Evolutionary conservation across 2,329 filamentous ascomycete genomes (phyloP), one percentile per base, ranked within the genome.

Genomic region (Cercospora berteroae): DNA sequence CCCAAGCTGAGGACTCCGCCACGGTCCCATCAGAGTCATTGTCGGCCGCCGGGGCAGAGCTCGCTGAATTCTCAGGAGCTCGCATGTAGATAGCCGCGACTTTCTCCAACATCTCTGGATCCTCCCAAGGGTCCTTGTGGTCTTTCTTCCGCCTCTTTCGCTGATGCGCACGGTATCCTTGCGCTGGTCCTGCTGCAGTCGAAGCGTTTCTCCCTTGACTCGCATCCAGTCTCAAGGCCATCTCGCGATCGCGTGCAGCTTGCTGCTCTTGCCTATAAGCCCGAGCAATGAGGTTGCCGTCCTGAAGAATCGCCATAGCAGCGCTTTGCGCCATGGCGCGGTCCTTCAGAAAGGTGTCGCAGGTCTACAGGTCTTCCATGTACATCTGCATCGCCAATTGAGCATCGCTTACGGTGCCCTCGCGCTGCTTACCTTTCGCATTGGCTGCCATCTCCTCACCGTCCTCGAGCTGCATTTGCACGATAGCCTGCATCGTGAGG

Each of bases 381-480:
- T 73, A 71, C 36, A 74, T 70, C 64, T 74, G 62, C 29, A 76
- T 64, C 10, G 74, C 73, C 10, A 72, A 9, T 29, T 73, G 64
- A 25, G 67, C 66, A 42, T 72, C 70, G 2, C 63, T 68, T 7
- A 67, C 23, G 3, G 58, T 68, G 4, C 67, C 73, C 55, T 72
- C 66, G 6, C 67, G 67, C 59, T 72, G 66, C 36, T 74, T 72
- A 58, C 66, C 70, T 44, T 74, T 73, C 9, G 36, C 23, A 3
- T 48, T 59, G 5, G 57, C 13, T 2, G 69, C 65, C 73, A 79
- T 31, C 75, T 82, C 60, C 79, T 81, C 71, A 76, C 79, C 50
- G 78, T 77, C 36, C 89, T 92, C 78, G 83, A 88, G 74, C 83
- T 99, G 68, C 92, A 67, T 58, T 27, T 67, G 60, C 1, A 71